Conservation (phyloP, 805 yeast species). For the Candida sithepensis region DNA sequence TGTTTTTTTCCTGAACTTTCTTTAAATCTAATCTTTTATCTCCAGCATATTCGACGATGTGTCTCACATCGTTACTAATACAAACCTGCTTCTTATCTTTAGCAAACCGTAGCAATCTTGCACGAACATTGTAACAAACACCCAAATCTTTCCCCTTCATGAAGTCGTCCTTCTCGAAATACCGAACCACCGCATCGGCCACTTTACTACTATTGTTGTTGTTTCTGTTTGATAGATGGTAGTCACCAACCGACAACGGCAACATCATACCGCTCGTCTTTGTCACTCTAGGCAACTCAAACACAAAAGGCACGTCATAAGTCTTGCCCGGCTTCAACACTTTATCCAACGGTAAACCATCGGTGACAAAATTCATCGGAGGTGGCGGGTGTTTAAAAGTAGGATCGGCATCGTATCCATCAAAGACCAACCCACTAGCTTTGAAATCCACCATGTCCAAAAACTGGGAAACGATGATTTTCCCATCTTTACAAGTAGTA, state of each 20-base stretch:
- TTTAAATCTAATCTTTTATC: too few relatives aligned
- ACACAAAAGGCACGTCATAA: conserved; percentile 14
- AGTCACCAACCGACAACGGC: conserved; percentile 18
- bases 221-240: conserved; percentile 6
- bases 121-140: conserved; percentile 17
- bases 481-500: conserved; percentile 18
- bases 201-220: too few relatives aligned
- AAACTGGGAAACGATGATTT: conserved; percentile 25
- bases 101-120: conserved; percentile 10
- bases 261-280: conserved; percentile 7
- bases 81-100: conserved; percentile 2
- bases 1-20: too few relatives aligned
- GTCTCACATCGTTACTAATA: conserved; percentile 16
- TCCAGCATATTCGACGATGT: conserved; percentile 10
- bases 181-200: neutral
- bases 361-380: neutral
- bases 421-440: conserved; percentile 14
- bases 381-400: neutral
- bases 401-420: conserved; percentile 1
- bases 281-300: conserved; percentile 14
- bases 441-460: conserved; percentile 39
- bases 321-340: conserved; percentile 11
- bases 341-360: conserved; percentile 16
- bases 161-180: neutral
- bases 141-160: conserved; percentile 4